A percentile compares a stretch with the other conserved stretches of the same genome.
These are phyloP conservation scores for Pholiota molesta DNA, from an alignment of 768 basidiomycete genomes.

Conservation along the genomic window DNA sequence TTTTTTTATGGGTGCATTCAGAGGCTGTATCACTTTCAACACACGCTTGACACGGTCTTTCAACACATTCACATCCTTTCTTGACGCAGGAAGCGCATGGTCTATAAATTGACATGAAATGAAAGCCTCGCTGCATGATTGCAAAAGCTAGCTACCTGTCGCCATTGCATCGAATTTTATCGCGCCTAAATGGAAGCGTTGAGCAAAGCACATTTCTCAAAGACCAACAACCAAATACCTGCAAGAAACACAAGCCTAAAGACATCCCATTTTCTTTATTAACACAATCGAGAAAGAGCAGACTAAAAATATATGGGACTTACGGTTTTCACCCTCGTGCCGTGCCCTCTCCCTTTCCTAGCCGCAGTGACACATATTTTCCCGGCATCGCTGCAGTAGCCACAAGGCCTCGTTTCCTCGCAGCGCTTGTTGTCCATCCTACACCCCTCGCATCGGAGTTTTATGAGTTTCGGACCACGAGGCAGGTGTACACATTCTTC, in stretches of 20 bases:
- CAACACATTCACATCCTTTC: constrained; percentile 55
- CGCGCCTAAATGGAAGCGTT: constrained; percentile 41
- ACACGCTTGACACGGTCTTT: constrained; percentile 50
- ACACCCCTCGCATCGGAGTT: constrained; percentile 62
- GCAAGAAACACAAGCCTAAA: constrained; percentile 62
- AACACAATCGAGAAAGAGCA: constrained; percentile 6
- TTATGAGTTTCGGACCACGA: constrained; percentile 60
- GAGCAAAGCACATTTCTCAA: not conserved
- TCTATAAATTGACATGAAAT: constrained; percentile 30
- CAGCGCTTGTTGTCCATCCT: constrained; percentile 58
- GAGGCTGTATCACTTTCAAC: constrained; percentile 44
- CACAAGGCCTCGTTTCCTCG: constrained; percentile 62
- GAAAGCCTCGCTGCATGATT: constrained; percentile 6
- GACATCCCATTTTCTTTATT: not conserved
- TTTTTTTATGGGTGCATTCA: constrained; percentile 48
- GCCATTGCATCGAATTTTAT: constrained; percentile 67
- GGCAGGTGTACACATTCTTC: constrained; percentile 60
- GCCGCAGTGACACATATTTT: constrained; percentile 52
- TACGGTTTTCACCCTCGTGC: constrained; percentile 63
- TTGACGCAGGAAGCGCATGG: constrained; percentile 53
- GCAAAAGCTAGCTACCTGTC: constrained; percentile 41
- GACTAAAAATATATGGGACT: constrained; percentile 25
- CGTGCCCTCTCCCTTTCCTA: constrained; percentile 59
- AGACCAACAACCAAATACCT: constrained; percentile 39
- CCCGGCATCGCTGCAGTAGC: constrained; percentile 47